Percentiles rank a stretch among this genome's conserved stretches.
Evolutionary conservation across 495 filamentous ascomycete genomes (phyloP).

Genomic region (Podospora tetraspora): DNA sequence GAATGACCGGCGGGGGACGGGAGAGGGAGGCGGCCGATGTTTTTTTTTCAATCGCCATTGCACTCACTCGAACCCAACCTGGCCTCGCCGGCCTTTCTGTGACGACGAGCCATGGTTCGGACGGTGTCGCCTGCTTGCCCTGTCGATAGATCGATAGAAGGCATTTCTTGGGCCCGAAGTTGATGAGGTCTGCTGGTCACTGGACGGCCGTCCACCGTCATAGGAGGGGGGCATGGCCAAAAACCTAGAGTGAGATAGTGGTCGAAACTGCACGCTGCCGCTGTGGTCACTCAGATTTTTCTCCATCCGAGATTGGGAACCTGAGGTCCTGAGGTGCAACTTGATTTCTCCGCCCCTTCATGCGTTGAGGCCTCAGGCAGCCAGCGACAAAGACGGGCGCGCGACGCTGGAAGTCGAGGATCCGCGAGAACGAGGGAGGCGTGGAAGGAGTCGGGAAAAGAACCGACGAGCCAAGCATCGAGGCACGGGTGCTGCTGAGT

Average conservation of each 20-base stretch:
- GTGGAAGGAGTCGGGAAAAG: background rate
- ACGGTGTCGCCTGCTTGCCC: background rate
- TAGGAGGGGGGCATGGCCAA: background rate
- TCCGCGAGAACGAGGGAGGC: background rate
- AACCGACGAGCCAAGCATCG: background rate
- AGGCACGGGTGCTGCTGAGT: background rate
- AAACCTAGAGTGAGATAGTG: background rate
- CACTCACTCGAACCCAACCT: background rate
- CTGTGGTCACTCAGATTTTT: background rate
- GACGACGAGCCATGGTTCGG: background rate
- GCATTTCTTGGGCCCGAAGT: background rate
- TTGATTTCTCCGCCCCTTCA: background rate
- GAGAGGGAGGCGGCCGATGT: background rate
- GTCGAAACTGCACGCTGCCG: background rate
- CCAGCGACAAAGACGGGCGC: slow-evolving; percentile 1
- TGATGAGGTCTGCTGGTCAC: background rate
- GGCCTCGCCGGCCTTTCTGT: background rate
- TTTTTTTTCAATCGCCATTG: background rate
- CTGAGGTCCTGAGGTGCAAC: background rate
- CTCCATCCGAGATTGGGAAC: background rate
- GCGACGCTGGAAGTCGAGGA: background rate
- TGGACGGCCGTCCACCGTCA: background rate
- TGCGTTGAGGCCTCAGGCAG: slow-evolving; percentile 10
- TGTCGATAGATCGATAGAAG: background rate
- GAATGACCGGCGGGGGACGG: background rate